These are phyloP conservation scores for Claviceps spartinae DNA, from an alignment of 2,329 filamentous ascomycete genomes.

Conservation along the genomic window DNA sequence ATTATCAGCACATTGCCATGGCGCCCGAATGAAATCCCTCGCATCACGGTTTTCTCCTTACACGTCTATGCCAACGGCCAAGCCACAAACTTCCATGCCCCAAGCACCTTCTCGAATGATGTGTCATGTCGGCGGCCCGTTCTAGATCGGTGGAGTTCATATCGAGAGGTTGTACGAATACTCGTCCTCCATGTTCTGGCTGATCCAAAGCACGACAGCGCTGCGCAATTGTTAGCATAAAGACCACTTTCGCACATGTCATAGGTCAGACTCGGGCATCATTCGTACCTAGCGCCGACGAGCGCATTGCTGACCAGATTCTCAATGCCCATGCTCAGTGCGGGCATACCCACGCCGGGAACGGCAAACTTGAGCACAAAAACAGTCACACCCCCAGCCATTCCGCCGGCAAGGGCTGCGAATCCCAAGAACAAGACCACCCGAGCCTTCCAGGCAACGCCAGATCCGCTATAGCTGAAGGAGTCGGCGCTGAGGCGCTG, in stretches of 20 bases:
- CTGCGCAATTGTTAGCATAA: constrained; percentile 20
- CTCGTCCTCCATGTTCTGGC: constrained; percentile 61
- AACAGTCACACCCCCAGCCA: constrained; percentile 56
- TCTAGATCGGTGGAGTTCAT: neutral
- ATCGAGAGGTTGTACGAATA: constrained; percentile 55
- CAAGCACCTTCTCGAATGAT: too few species aligned
- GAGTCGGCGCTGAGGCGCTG: constrained; percentile 48
- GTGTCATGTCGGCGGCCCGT: too few species aligned
- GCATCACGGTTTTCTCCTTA: neutral
- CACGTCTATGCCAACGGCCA: neutral
- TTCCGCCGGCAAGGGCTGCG: constrained; percentile 49
- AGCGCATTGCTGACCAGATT: constrained; percentile 53
- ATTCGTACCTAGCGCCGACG: constrained; percentile 43
- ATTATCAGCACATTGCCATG: neutral
- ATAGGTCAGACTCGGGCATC: neutral
- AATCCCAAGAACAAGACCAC: constrained; percentile 56
- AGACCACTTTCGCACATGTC: neutral
- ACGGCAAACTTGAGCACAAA: constrained; percentile 54
- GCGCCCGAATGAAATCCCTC: neutral
- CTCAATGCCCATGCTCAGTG: constrained; percentile 50
- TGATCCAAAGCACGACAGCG: constrained; percentile 52
- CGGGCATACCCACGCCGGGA: constrained; percentile 42
- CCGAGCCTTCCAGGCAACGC: constrained; percentile 55
- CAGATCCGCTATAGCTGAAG: constrained; percentile 47
- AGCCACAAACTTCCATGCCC: too few species aligned